Percentiles rank a stretch among this genome's conserved stretches.
Evolutionary conservation across 805 yeast genomes (phyloP).

Genomic region (Sugiyamaella lignohabitans): DNA sequence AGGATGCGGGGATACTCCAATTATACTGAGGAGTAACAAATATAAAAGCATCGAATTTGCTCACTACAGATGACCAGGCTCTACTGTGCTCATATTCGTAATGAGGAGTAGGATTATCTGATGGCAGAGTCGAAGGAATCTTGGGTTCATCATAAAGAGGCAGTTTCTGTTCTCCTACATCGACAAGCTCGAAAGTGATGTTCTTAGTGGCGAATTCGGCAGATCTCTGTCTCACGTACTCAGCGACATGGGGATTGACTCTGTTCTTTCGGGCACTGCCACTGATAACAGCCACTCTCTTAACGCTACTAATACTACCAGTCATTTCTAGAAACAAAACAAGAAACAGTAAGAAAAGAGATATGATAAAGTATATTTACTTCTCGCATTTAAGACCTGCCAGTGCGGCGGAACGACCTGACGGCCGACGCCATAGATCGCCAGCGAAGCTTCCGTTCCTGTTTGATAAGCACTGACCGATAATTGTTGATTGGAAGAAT

Average conservation of each 20-base stretch:
- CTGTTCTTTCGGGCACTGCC: neutral
- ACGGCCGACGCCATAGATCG: too few relatives aligned
- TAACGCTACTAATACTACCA: neutral
- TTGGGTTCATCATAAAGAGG: constrained; percentile 31
- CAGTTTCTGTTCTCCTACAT: constrained; percentile 27
- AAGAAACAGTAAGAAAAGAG: too few relatives aligned
- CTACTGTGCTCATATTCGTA: constrained; percentile 26
- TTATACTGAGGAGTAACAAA: constrained; percentile 37
- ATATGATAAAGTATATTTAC: too few relatives aligned
- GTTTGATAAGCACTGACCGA: too few relatives aligned
- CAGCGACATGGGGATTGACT: neutral
- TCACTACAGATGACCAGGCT: constrained; percentile 28
- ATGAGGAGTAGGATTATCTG: constrained; percentile 15
- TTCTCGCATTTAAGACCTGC: too few relatives aligned
- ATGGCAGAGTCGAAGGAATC: constrained; percentile 24
- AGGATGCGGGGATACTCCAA: constrained; percentile 34
- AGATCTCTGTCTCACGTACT: neutral
- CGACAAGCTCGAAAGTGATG: constrained; percentile 19
- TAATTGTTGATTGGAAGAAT: too few relatives aligned
- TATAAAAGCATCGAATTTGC: constrained; percentile 27
- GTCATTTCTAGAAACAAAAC: too few relatives aligned
- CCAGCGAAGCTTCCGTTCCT: too few relatives aligned
- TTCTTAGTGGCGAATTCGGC: neutral
- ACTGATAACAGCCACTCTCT: neutral
- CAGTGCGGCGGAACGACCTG: too few relatives aligned